Conservation (phyloP, 345 rosid species). For the Geranium rotundifolium region DNA sequence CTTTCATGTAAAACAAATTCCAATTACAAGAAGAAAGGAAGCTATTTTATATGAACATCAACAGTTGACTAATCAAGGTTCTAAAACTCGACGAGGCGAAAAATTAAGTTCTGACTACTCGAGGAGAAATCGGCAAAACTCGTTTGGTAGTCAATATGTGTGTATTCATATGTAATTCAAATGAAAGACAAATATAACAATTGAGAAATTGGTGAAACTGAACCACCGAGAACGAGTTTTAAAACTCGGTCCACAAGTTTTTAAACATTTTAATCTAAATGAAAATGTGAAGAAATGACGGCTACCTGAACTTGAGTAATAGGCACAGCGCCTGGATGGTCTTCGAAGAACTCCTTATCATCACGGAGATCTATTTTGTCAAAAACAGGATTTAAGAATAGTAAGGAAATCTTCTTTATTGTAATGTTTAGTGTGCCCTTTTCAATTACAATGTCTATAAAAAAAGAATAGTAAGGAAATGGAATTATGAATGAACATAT, state of each 20-base stretch:
- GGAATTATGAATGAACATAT: no score
- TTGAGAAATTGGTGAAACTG: no score
- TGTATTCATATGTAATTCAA: no score
- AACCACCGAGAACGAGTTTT: no score
- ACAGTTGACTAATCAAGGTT: not conserved
- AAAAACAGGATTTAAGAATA: conserved; percentile 13
- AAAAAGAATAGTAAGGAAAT: no score
- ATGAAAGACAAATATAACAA: no score
- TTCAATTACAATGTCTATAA: not conserved
- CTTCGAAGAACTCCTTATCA: conserved; percentile 73
- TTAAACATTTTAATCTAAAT: no score
- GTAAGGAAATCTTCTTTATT: not conserved
- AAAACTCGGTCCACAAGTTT: no score
- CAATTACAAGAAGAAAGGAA: not conserved
- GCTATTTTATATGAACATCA: not conserved
- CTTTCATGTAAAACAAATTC: conserved; percentile 14
- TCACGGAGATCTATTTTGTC: conserved; percentile 70
- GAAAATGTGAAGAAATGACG: conserved; percentile 2
- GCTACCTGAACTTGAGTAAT: conserved; percentile 51
- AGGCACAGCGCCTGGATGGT: conserved; percentile 93
- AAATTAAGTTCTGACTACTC: no score
- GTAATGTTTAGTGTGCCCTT: not conserved
- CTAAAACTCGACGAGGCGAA: no score
- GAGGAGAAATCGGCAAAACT: no score
- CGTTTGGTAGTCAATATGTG: no score